phyloP scores from a whole-genome alignment of 78 protist species.

The Isochrysis galbana region DNA sequence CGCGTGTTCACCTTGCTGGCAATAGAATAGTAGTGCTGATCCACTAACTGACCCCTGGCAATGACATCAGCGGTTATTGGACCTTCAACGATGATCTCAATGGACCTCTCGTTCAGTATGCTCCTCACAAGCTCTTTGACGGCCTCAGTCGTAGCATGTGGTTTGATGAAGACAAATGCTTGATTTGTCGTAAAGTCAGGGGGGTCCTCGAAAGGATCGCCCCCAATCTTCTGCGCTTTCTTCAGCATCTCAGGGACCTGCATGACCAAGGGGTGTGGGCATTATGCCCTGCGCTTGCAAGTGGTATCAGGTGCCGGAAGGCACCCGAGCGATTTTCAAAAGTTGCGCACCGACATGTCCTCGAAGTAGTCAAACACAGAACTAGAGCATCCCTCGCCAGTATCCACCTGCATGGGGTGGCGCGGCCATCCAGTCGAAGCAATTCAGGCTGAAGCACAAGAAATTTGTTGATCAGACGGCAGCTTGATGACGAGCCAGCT shows the following conservation, averaged over 20 bases:
- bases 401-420: slow-evolving; percentile 7
- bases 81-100: background rate
- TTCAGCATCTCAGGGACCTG: background rate
- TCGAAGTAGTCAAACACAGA: slow-evolving; percentile 43
- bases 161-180: slow-evolving; percentile 46
- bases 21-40: slow-evolving; percentile 11
- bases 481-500: no score
- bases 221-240: slow-evolving; percentile 20
- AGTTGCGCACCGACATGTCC: slow-evolving; percentile 15
- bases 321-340: background rate
- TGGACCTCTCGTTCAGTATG: background rate
- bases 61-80: background rate
- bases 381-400: background rate
- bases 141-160: slow-evolving; percentile 19
- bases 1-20: slow-evolving; percentile 12
- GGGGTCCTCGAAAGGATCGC: background rate
- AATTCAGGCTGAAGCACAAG: no score
- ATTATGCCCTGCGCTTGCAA: no score
- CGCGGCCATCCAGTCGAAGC: no score
- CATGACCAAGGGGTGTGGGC: background rate
- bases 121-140: background rate
- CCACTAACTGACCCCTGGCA: background rate
- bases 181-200: background rate
- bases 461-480: no score
- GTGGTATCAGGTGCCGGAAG: background rate